phyloP scores from a whole-genome alignment of 2,329 filamentous ascomycete genomes.

The Drechslera avenae region DNA sequence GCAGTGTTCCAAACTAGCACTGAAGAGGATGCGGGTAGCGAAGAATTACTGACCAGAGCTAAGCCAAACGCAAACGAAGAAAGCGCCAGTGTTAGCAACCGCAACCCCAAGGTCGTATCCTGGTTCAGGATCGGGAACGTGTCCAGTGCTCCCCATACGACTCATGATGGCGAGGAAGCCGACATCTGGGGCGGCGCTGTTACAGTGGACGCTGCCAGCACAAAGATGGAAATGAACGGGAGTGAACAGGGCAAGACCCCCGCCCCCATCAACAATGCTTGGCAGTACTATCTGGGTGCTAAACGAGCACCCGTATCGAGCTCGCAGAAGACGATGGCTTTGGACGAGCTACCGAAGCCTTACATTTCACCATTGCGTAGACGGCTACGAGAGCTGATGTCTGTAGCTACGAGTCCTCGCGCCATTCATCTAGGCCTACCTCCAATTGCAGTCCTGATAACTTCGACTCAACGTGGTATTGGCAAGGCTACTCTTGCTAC shows the following conservation, averaged over 20 bases:
- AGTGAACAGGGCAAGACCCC: slow-evolving; percentile 83
- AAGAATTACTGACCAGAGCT: slow-evolving; percentile 59
- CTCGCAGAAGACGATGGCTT: slow-evolving; percentile 62
- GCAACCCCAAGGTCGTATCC: slow-evolving; percentile 61
- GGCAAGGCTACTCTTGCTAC: slow-evolving; percentile 83
- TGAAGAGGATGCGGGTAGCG: slow-evolving; percentile 68
- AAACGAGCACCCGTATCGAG: slow-evolving; percentile 66
- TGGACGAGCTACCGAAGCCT: slow-evolving; percentile 49
- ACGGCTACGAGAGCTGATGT: slow-evolving; percentile 80
- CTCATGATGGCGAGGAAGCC: slow-evolving; percentile 65
- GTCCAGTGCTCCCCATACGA: slow-evolving; percentile 54
- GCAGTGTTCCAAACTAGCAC: slow-evolving; percentile 75
- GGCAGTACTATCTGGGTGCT: slow-evolving; percentile 87
- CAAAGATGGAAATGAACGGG: slow-evolving; percentile 89
- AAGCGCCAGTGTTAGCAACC: slow-evolving; percentile 15
- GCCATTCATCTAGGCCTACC: slow-evolving; percentile 88
- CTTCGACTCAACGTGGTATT: slow-evolving; percentile 90
- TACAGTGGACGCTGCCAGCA: slow-evolving; percentile 82
- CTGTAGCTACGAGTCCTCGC: slow-evolving; percentile 84
- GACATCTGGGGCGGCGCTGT: slow-evolving; percentile 85
- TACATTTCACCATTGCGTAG: slow-evolving; percentile 57
- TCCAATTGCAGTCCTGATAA: slow-evolving; percentile 83
- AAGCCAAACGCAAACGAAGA: slow-evolving; percentile 43
- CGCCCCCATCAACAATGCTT: slow-evolving; percentile 74
- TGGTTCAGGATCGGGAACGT: slow-evolving; percentile 89